phyloP scores from a whole-genome alignment of 208 protist species.

The Leishmania arabica region DNA sequence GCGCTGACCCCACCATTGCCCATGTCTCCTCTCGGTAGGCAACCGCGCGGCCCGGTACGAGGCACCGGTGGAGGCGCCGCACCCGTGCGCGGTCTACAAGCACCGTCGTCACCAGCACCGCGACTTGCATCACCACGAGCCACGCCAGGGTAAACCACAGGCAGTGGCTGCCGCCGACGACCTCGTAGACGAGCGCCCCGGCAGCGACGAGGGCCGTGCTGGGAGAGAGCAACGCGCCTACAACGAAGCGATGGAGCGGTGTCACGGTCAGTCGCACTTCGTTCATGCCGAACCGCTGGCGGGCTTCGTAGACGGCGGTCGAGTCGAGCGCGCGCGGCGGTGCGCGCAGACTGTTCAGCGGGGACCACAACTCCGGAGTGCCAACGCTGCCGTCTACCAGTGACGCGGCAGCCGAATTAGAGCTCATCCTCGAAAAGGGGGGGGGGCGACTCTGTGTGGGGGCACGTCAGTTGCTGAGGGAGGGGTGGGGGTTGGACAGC shows the following conservation, averaged over 20 bases:
- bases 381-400: neutral
- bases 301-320: constrained; percentile 12
- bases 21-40: constrained; percentile 81
- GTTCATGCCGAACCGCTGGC: constrained; percentile 16
- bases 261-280: neutral
- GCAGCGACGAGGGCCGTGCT: neutral
- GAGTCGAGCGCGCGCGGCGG: constrained; percentile 19
- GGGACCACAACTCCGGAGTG: neutral
- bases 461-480: neutral
- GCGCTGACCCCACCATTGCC: constrained; percentile 46
- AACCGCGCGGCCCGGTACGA: constrained; percentile 27
- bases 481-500: neutral
- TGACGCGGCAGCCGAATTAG: neutral
- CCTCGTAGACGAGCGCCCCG: neutral
- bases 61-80: constrained; percentile 6
- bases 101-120: neutral
- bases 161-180: neutral
- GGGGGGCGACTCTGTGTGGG: neutral
- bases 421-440: neutral
- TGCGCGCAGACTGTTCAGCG: neutral
- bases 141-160: neutral
- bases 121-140: constrained; percentile 1
- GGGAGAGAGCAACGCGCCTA: constrained; percentile 4
- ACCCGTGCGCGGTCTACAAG: neutral
- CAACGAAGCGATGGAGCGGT: neutral